phyloP scores from a whole-genome alignment of 805 yeast genomes.

The Komagataella pastoris region DNA sequence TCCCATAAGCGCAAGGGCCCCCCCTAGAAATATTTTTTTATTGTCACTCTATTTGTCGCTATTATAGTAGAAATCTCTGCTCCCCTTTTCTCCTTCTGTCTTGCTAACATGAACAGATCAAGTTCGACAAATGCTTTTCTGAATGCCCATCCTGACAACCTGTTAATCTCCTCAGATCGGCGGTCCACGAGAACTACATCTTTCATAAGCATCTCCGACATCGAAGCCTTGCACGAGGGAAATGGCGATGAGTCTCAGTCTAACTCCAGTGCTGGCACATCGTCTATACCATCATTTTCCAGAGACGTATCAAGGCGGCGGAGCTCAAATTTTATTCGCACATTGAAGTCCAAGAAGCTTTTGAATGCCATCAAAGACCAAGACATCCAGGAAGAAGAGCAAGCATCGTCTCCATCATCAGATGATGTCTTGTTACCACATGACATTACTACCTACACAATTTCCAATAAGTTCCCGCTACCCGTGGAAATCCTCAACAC shows the following conservation, averaged over 20 bases:
- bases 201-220: not conserved
- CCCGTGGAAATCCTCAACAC: constrained; percentile 19
- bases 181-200: constrained; percentile 2
- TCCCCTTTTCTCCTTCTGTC: not conserved
- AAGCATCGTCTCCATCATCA: not conserved
- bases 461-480: constrained; percentile 5
- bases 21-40: not conserved
- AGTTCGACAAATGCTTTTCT: not conserved
- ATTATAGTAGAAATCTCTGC: not conserved
- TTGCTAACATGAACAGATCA: not conserved
- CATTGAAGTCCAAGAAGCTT: not conserved
- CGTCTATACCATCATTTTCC: not conserved
- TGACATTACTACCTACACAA: not conserved
- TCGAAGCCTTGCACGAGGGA: not conserved
- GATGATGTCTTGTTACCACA: not conserved
- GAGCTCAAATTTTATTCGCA: not conserved
- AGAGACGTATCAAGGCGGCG: not conserved
- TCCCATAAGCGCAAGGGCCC: not conserved
- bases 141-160: not conserved
- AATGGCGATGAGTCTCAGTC: not conserved
- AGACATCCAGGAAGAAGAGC: not conserved
- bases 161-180: constrained; percentile 2
- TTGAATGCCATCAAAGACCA: not conserved
- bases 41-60: not conserved
- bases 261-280: not conserved